These are phyloP conservation scores for Auricularia sp. DNA, from an alignment of 768 basidiomycete species.

Conservation along the genomic window DNA sequence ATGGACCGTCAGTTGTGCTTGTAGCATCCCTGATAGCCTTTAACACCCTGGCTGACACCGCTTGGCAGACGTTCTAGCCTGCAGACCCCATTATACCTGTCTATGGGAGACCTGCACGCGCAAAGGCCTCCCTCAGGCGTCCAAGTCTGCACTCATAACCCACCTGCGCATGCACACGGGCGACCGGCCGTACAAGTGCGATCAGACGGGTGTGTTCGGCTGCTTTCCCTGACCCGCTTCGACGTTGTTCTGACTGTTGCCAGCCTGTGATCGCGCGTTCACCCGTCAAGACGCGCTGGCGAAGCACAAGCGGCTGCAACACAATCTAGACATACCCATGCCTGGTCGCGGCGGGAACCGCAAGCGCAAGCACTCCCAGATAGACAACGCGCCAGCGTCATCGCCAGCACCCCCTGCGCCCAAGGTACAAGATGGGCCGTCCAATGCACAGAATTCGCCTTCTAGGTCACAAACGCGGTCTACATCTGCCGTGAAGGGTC, in stretches of 20 bases:
- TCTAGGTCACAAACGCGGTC: not conserved
- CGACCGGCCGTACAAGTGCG: slow-evolving; percentile 85
- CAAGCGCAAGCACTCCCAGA: slow-evolving; percentile 43
- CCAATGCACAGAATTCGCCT: not conserved
- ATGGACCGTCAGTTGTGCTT: not conserved
- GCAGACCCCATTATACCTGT: slow-evolving; percentile 62
- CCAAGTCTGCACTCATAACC: slow-evolving; percentile 80
- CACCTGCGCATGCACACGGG: slow-evolving; percentile 90
- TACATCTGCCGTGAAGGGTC: too few relatives aligned
- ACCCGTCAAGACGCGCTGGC: slow-evolving; percentile 84
- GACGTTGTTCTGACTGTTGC: not conserved
- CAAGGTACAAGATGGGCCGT: too few relatives aligned
- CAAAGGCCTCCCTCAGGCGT: slow-evolving; percentile 74
- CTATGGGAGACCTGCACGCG: slow-evolving; percentile 80
- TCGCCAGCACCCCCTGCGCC: not conserved
- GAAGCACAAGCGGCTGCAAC: slow-evolving; percentile 61
- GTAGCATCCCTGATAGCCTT: too few relatives aligned
- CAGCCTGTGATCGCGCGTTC: slow-evolving; percentile 92
- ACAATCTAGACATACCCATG: slow-evolving; percentile 64
- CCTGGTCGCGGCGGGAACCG: slow-evolving; percentile 61
- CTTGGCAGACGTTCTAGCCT: not conserved
- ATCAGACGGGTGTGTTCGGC: slow-evolving; percentile 52
- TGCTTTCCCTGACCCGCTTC: not conserved
- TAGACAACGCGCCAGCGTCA: not conserved
- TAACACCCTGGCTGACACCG: too few relatives aligned